Conservation (phyloP, 2,329 filamentous ascomycete species). For the Bipolaris victoriae region DNA sequence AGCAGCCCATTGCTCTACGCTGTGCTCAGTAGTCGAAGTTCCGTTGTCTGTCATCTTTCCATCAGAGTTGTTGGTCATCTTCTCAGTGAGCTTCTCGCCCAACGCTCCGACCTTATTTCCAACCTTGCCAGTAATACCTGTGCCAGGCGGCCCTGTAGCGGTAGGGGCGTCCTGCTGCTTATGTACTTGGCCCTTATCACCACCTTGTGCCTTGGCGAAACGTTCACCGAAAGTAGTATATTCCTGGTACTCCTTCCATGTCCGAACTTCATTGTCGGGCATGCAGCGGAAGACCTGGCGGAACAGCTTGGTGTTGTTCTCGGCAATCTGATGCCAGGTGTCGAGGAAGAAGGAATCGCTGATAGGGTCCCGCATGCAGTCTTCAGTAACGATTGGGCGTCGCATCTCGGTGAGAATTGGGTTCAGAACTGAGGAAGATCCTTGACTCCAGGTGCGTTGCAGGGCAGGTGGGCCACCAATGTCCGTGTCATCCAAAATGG, state of each 20-base stretch:
- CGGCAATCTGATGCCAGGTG: slow-evolving; percentile 83
- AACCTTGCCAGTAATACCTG: slow-evolving; percentile 39
- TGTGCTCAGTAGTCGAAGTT: slow-evolving; percentile 13
- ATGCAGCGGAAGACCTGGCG: slow-evolving; percentile 94
- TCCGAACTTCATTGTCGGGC: slow-evolving; percentile 92
- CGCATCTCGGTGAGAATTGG: slow-evolving; percentile 69
- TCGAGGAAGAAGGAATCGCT: slow-evolving; percentile 82
- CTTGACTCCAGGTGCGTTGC: slow-evolving; percentile 58
- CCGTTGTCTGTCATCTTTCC: slow-evolving; percentile 17
- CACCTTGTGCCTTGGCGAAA: slow-evolving; percentile 71
- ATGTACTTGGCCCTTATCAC: slow-evolving; percentile 59
- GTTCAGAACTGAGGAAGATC: slow-evolving; percentile 57
- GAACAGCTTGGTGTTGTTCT: slow-evolving; percentile 95
- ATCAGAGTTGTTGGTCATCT: slow-evolving; percentile 32
- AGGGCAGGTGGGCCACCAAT: slow-evolving; percentile 73
- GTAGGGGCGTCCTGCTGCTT: slow-evolving; percentile 56
- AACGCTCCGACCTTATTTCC: slow-evolving; percentile 33
- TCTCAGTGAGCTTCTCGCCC: slow-evolving; percentile 42
- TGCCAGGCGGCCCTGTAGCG: slow-evolving; percentile 58
- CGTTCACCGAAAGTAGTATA: slow-evolving; percentile 77
- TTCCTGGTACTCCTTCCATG: slow-evolving; percentile 91
- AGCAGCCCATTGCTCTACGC: slow-evolving; percentile 48
- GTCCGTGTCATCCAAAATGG: slow-evolving; percentile 76
- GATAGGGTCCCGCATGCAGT: slow-evolving; percentile 94
- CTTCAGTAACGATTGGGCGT: slow-evolving; percentile 76